Evolutionary conservation across 2,329 filamentous ascomycete species (phyloP).

Genomic region (Pseudocercospora vitis): DNA sequence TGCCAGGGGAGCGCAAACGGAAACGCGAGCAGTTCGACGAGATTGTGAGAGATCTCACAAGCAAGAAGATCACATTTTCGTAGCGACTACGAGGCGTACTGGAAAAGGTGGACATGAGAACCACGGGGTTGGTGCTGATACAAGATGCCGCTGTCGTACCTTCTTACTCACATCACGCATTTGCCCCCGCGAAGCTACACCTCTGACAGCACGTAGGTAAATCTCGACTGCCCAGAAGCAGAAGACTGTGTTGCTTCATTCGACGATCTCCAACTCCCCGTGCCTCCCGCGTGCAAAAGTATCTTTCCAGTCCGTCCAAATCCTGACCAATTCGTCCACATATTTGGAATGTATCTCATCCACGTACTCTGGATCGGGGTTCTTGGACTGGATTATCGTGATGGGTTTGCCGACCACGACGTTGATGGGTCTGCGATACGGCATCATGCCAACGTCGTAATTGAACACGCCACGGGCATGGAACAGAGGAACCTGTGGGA

Average conservation of each 20-base stretch:
- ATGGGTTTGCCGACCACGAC: conserved; percentile 87
- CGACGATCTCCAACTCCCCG: conserved; percentile 67
- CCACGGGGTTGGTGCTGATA: too few species aligned
- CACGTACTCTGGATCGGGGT: conserved; percentile 72
- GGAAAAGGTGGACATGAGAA: too few species aligned
- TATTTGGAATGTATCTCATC: conserved; percentile 79
- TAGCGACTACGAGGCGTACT: conserved; percentile 10
- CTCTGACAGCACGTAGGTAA: not conserved
- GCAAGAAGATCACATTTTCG: conserved; percentile 62
- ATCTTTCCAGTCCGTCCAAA: conserved; percentile 79
- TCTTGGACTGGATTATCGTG: conserved; percentile 61
- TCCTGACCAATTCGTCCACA: conserved; percentile 67
- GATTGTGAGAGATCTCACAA: conserved; percentile 75
- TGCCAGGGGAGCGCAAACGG: conserved; percentile 55
- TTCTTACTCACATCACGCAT: too few species aligned
- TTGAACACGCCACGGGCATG: conserved; percentile 93
- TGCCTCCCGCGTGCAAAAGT: conserved; percentile 64
- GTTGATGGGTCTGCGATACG: conserved; percentile 83
- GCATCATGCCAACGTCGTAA: conserved; percentile 95
- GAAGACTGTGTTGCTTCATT: conserved; percentile 40
- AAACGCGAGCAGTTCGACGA: conserved; percentile 80
- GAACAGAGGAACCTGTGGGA: conserved; percentile 73
- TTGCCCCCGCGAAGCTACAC: not conserved
- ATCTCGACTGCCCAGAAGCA: not conserved
- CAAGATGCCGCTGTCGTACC: too few species aligned